These are phyloP conservation scores for Leccinum pseudoinsigne DNA, from an alignment of 1,284 basidiomycete species.

Conservation along the genomic window DNA sequence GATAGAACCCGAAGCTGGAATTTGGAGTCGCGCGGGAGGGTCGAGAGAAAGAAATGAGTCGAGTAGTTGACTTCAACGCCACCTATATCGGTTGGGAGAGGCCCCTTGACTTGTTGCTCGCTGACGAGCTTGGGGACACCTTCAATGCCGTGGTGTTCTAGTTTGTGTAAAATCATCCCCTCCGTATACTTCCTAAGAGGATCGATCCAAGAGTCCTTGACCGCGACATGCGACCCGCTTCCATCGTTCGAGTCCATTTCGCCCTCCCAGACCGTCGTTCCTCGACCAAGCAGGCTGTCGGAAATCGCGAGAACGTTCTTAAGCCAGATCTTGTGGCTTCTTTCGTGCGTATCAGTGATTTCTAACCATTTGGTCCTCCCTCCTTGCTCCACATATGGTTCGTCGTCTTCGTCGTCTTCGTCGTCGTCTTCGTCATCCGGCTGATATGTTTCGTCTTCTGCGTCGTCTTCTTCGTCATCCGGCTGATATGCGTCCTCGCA, in stretches of 20 bases:
- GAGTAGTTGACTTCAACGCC: neutral
- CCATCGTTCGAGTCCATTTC: neutral
- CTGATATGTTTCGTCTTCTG: no score
- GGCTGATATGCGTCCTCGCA: neutral
- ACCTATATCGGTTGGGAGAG: neutral
- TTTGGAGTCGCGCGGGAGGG: neutral
- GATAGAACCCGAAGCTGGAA: neutral
- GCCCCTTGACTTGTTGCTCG: neutral
- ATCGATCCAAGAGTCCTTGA: conserved; percentile 11
- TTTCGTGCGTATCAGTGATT: neutral
- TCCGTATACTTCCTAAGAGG: conserved; percentile 10
- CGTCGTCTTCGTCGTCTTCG: neutral
- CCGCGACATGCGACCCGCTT: neutral
- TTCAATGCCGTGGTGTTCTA: neutral
- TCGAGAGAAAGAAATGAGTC: neutral
- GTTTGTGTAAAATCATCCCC: conserved; percentile 4
- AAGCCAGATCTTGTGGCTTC: neutral
- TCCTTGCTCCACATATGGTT: neutral
- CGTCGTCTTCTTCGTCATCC: neutral
- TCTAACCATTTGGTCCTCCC: neutral
- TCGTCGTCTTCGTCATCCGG: no score
- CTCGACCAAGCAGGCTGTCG: conserved; percentile 5
- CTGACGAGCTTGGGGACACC: neutral
- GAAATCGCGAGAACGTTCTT: neutral
- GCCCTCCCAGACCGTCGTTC: conserved; percentile 11